Base-by-base conservation (phyloP, 2,329 filamentous ascomycete genomes). In the Beauveria varroae region DNA sequence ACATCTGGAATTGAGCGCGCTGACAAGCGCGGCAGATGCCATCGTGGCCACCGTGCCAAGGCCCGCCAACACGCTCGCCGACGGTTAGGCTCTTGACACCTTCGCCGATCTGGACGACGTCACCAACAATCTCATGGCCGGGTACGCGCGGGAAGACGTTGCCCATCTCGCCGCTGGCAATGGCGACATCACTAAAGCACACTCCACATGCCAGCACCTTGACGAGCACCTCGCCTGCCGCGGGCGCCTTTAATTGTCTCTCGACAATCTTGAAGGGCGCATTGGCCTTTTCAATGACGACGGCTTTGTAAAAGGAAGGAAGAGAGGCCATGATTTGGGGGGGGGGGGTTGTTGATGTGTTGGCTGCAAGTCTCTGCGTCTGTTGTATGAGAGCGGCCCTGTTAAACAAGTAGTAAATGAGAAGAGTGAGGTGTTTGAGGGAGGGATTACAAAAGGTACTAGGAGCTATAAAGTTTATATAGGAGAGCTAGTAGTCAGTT, bases 121-220 rank as follows among this genome's bases (percentile, higher is more conserved):
- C 81, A 12, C 89, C 88, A 60, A 92, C 81, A 40, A 88, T 76
- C 71, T 92, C 89, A 72, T 93, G 89, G 24, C 89, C 89, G 0
- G 87, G 85, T 2, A 86, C 74, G 6, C 83, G 79, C 1, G 87
- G 87, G 67, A 82, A 86, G 22, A 79, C 67, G 49, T 82, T 78
- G 12, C 82, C 83, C 49, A 87, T 74, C 5, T 72, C 67, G 26
- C 84, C 84, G 3, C 68, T 52, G 55, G 79, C 75, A 1, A 82
- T 72, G 58, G 71, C 73, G 22, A 74, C 63, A 67, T 91, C 89
- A 0, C 81, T 82, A 70, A 86, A 86, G 72, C 89, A 92, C 54
- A 93, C 82, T 49, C 89, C 89, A 66, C 86, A 90, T 6, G 88
- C 88, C 9, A 86, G 76, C 3, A 90, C 82, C 71, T 91, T 91